Percentiles rank a stretch among this genome's conserved stretches.
Conservation (phyloP, 495 filamentous ascomycete species). For the Hypoxylon fragiforme region DNA sequence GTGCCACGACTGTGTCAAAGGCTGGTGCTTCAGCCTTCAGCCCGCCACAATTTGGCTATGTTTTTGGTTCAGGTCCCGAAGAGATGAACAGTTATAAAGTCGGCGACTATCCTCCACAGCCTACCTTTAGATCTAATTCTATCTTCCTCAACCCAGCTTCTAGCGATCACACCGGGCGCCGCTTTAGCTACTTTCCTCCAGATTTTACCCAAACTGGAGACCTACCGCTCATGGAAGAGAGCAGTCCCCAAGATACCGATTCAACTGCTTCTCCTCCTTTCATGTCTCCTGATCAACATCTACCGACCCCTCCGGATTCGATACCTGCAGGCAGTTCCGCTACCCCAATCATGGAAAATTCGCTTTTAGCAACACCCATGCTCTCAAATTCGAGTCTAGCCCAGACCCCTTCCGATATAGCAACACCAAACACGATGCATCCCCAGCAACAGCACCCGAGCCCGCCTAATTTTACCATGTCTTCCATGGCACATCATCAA, state of each 20-base stretch:
- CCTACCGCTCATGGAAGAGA: conserved; percentile 20
- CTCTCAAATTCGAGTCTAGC: conserved; percentile 28
- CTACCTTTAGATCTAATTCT: conserved; percentile 57
- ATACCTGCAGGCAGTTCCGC: conserved; percentile 19
- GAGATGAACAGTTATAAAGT: conserved; percentile 44
- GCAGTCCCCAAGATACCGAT: conserved; percentile 35
- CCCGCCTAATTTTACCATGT: conserved; percentile 44
- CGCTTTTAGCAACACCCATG: conserved; percentile 28
- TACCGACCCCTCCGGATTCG: conserved; percentile 31
- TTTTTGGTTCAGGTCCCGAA: conserved; percentile 51
- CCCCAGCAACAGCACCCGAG: conserved; percentile 29
- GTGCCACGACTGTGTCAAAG: conserved; percentile 24
- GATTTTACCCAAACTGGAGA: conserved; percentile 45
- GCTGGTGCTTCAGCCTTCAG: conserved; percentile 38
- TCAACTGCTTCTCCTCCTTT: conserved; percentile 35
- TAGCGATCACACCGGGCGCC: conserved; percentile 47
- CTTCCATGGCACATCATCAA: conserved; percentile 38
- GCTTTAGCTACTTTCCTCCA: conserved; percentile 59
- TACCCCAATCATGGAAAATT: conserved; percentile 26
- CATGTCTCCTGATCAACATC: conserved; percentile 26
- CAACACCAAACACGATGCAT: conserved; percentile 28
- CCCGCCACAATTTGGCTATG: conserved; percentile 55
- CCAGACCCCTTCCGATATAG: conserved; percentile 32
- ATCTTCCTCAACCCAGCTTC: conserved; percentile 57
- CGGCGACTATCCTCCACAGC: conserved; percentile 43